phyloP scores from a whole-genome alignment of 441 rosid genomes.

The Flueggea neowawraea region DNA sequence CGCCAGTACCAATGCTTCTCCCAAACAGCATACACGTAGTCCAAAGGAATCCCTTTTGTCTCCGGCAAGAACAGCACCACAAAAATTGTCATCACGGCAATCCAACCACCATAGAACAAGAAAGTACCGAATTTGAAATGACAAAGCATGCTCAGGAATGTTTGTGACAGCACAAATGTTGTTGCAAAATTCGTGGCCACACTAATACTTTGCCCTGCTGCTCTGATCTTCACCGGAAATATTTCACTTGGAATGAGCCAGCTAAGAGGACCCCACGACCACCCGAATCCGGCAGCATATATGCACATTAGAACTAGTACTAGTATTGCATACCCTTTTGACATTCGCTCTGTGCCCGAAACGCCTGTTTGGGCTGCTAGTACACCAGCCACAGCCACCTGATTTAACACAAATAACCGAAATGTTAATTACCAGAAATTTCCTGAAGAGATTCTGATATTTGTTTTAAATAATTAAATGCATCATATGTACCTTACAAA shows the following conservation, averaged over 20 bases:
- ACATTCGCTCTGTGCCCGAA: slow-evolving; percentile 23
- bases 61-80: slow-evolving; percentile 67
- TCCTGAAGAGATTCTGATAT: too few species aligned
- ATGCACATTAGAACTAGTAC: slow-evolving; percentile 61
- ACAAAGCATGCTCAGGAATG: slow-evolving; percentile 73
- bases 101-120: slow-evolving; percentile 80
- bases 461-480: neutral
- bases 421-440: too few species aligned
- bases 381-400: slow-evolving; percentile 51
- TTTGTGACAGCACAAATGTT: slow-evolving; percentile 68
- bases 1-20: slow-evolving; percentile 81
- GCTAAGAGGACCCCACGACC: slow-evolving; percentile 89
- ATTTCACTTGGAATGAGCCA: slow-evolving; percentile 91
- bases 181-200: slow-evolving; percentile 60
- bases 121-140: slow-evolving; percentile 67
- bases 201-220: slow-evolving; percentile 78
- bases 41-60: slow-evolving; percentile 72
- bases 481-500: slow-evolving; percentile 45
- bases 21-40: slow-evolving; percentile 68
- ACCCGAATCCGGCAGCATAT: slow-evolving; percentile 80
- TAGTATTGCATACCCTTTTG: slow-evolving; percentile 38
- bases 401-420: neutral
- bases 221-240: slow-evolving; percentile 69
- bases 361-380: slow-evolving; percentile 45
- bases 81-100: slow-evolving; percentile 58